Percentiles rank a stretch among this genome's conserved stretches.
phyloP scores from a whole-genome alignment of 352 stramenopile species.

The Pythium plurisporium region DNA sequence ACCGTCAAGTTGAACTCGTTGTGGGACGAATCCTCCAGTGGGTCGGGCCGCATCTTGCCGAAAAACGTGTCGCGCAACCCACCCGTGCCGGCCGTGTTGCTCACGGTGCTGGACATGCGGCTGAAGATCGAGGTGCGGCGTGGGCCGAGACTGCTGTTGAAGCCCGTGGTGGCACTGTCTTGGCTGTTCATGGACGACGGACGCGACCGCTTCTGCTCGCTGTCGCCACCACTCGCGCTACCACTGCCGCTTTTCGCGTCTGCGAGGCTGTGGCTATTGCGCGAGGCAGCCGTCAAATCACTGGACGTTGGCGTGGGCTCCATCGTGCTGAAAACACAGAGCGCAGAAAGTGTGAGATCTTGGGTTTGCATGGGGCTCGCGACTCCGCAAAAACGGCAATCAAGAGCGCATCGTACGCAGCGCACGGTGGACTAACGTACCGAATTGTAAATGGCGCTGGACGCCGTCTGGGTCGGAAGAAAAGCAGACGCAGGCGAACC shows the following conservation, averaged over 20 bases:
- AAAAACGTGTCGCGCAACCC: slow-evolving; percentile 67
- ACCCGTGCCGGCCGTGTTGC: slow-evolving; percentile 4
- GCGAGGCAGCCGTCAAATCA: not conserved
- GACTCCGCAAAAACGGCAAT: too few relatives aligned
- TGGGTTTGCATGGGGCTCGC: too few relatives aligned
- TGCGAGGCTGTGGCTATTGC: not conserved
- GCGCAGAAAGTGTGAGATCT: too few relatives aligned
- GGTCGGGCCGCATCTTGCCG: slow-evolving; percentile 33
- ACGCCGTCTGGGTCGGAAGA: too few relatives aligned
- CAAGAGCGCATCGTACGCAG: too few relatives aligned
- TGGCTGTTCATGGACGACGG: slow-evolving; percentile 9
- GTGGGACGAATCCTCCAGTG: slow-evolving; percentile 53
- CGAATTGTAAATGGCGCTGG: too few relatives aligned
- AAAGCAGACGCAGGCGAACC: too few relatives aligned
- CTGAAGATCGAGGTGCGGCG: slow-evolving; percentile 30
- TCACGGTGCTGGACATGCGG: slow-evolving; percentile 18
- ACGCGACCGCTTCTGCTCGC: not conserved
- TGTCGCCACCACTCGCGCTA: not conserved
- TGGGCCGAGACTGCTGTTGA: not conserved
- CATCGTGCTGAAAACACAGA: too few relatives aligned
- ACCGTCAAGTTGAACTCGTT: slow-evolving; percentile 74
- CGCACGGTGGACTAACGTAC: too few relatives aligned
- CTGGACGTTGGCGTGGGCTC: not conserved
- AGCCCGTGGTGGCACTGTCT: slow-evolving; percentile 1
- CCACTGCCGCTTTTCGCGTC: not conserved